These are phyloP conservation scores for Madurella fahalii DNA, from an alignment of 2,329 filamentous ascomycete species.

Conservation along the genomic window DNA sequence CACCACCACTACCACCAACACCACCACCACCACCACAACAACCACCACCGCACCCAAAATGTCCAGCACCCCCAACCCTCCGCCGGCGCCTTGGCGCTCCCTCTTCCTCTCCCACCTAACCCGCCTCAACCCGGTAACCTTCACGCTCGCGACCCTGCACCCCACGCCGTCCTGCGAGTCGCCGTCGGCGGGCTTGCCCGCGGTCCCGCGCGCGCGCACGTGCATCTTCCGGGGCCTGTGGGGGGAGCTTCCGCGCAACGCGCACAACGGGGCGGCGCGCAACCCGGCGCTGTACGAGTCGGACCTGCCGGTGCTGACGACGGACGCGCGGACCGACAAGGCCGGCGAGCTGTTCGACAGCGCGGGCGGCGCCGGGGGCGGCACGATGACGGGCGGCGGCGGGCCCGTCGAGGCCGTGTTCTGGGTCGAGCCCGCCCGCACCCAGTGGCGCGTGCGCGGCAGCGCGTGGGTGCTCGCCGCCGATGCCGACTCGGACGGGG, in stretches of 20 bases:
- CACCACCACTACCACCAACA: too few relatives aligned
- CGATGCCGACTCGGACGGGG: conserved; percentile 52
- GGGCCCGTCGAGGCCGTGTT: conserved; percentile 77
- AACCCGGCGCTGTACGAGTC: conserved; percentile 69
- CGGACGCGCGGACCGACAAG: conserved; percentile 85
- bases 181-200: conserved; percentile 31
- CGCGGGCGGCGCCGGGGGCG: conserved; percentile 37
- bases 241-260: conserved; percentile 66
- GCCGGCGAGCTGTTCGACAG: conserved; percentile 62
- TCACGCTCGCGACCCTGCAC: conserved; percentile 50
- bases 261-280: conserved; percentile 64
- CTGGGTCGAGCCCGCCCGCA: conserved; percentile 67
- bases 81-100: conserved; percentile 49
- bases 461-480: conserved; percentile 69
- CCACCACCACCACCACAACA: too few relatives aligned
- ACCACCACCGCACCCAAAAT: not conserved
- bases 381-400: conserved; percentile 57
- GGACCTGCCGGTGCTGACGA: conserved; percentile 79
- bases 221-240: conserved; percentile 87
- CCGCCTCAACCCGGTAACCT: conserved; percentile 45
- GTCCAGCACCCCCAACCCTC: conserved; percentile 18
- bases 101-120: conserved; percentile 49
- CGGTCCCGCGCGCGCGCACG: conserved; percentile 62
- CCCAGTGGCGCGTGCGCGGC: conserved; percentile 84
- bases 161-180: conserved; percentile 23